phyloP scores from a whole-genome alignment of 2,329 filamentous ascomycete genomes.

The Ophiostoma australiae region DNA sequence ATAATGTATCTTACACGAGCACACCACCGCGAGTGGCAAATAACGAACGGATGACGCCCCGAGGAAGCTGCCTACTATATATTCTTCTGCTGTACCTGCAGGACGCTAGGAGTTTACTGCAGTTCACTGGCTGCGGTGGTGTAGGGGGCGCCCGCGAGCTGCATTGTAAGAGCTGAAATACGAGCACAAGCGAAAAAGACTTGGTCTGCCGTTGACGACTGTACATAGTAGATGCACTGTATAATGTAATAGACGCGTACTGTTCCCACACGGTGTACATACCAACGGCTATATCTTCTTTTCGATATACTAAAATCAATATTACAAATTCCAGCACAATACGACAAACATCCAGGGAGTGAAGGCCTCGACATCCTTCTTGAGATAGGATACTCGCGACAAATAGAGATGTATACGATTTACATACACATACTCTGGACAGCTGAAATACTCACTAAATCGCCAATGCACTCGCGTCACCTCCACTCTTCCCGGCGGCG shows the following conservation, averaged over 20 bases:
- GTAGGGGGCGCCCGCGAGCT: not conserved
- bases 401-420: not conserved
- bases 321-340: not conserved
- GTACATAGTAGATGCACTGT: not conserved
- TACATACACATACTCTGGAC: not conserved
- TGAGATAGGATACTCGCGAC: not conserved
- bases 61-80: not conserved
- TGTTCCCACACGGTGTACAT: not conserved
- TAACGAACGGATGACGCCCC: not conserved
- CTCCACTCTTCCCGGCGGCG: conserved; percentile 13
- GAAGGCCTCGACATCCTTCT: not conserved
- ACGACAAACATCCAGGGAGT: not conserved
- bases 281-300: not conserved
- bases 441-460: not conserved
- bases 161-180: not conserved
- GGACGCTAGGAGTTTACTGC: conserved; percentile 10
- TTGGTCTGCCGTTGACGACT: not conserved
- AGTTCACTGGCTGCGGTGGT: not conserved
- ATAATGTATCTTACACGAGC: not conserved
- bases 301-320: not conserved
- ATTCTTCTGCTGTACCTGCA: not conserved
- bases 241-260: not conserved
- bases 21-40: conserved; percentile 7
- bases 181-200: not conserved
- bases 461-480: not conserved